Base-by-base conservation (phyloP, 2,329 filamentous ascomycete species). In the Arthrobotrys iridis region DNA sequence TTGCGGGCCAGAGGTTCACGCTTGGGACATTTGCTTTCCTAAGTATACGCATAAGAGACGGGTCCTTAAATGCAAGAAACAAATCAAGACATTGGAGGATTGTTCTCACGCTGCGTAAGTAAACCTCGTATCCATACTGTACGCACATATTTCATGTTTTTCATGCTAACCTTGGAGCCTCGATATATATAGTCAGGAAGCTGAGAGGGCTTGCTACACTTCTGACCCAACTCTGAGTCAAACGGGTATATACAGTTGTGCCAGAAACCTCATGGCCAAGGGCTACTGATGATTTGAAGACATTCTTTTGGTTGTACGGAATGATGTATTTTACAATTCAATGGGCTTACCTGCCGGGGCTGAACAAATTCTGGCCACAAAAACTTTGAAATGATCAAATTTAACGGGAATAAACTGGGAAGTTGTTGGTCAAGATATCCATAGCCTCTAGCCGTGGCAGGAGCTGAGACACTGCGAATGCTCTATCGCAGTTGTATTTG, bases 1-100 rank as follows among this genome's bases (percentile, higher is more conserved):
- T 10, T 74, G 70, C 46, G 70, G 55, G 11, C 35, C 55, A 11
- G 62, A 74, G 24, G 46, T 20, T 10, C 45, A 67, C 2, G 70
- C 62, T n/a, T 74, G 70, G 70, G 70, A 74, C 11, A n/a, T 30
- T 15, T 74, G 70, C 22, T 74, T 57, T 18, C 70, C 70, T 33
- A 74, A 22, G 18, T 74, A 74, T 48, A n/a, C 62, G n/a, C 70
- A 74, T n/a, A 74, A 74, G 37, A 74, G 58, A 28, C 62, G 70
- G 15, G 70, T 74, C 15, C 40, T 40, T 13, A 74, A 74, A 24
- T 74, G 70, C 28, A 74, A 63, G 28, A 67, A 63, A 41, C 60
- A 67, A 45, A 74, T 74, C 28, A 46, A 45, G 18, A 20, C 45
- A 22, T 24, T 74, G 20, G 70, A 74, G 30, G 55, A 67, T 57